Conservation (phyloP, 306 rosid species). For the Myrica gale region DNA sequence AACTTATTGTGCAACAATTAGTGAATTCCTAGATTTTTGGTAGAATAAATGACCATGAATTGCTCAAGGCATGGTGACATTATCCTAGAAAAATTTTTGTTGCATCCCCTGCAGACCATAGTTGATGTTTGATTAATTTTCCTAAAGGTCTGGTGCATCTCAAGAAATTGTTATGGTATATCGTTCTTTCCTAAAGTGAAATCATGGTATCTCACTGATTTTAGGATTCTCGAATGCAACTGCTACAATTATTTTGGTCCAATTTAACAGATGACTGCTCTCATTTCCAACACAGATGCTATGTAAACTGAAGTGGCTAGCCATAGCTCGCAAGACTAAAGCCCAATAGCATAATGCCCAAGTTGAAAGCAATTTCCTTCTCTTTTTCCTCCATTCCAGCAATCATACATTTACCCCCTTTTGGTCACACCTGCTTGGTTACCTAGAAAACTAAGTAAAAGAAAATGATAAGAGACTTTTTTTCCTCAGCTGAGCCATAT, state of each 20-base stretch:
- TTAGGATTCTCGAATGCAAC: not conserved
- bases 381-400: conserved; percentile 3
- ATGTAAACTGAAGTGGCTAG: not conserved
- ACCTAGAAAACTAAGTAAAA: not conserved
- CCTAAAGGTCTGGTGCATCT: not conserved
- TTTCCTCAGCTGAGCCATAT: not conserved
- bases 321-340: not conserved
- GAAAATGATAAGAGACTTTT: not conserved
- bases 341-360: not conserved
- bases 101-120: not conserved
- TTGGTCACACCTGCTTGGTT: not conserved
- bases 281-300: not conserved
- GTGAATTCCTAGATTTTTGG: not conserved
- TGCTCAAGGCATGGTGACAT: not conserved
- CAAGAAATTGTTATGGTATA: not conserved
- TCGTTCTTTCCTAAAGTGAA: not conserved
- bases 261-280: not conserved
- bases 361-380: not conserved
- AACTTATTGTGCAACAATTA: not conserved
- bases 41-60: not conserved
- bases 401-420: not conserved
- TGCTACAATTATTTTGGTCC: not conserved
- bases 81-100: not conserved
- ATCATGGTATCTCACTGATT: not conserved
- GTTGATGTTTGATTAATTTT: not conserved